Evolutionary conservation across 495 filamentous ascomycete species (phyloP).

Genomic region (Annulohypoxylon stygium): DNA sequence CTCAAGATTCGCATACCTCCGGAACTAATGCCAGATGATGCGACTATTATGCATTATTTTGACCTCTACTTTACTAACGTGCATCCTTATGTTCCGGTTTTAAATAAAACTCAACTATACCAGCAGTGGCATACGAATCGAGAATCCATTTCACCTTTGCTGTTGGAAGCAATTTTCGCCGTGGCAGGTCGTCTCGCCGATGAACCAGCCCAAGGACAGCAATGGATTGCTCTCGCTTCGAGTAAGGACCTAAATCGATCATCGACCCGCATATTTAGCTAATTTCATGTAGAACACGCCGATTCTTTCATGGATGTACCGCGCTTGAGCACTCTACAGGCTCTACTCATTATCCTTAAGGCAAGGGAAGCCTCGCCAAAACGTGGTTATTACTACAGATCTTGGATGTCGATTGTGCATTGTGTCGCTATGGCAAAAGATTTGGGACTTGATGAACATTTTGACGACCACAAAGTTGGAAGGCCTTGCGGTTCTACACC

Average conservation of each 20-base stretch:
- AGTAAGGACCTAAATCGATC: constrained; percentile 67
- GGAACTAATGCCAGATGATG: constrained; percentile 92
- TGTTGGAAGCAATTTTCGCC: constrained; percentile 96
- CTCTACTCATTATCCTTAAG: constrained; percentile 87
- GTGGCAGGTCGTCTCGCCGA: constrained; percentile 87
- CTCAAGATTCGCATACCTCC: constrained; percentile 88
- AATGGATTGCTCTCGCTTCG: constrained; percentile 94
- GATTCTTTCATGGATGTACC: constrained; percentile 97
- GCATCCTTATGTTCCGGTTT: constrained; percentile 95
- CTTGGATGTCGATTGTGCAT: constrained; percentile 96
- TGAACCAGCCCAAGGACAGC: constrained; percentile 84
- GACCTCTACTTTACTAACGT: constrained; percentile 93
- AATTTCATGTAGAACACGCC: constrained; percentile 76
- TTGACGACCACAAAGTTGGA: constrained; percentile 78
- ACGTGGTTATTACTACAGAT: constrained; percentile 95
- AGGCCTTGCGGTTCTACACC: constrained; percentile 74
- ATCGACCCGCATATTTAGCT: constrained; percentile 10
- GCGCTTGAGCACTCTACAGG: constrained; percentile 93
- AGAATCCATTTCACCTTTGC: constrained; percentile 87
- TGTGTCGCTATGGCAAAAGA: constrained; percentile 94
- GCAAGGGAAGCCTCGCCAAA: constrained; percentile 92
- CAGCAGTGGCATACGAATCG: constrained; percentile 92
- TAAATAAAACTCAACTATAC: constrained; percentile 87
- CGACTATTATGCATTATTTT: constrained; percentile 86
- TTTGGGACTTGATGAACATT: constrained; percentile 90